These are phyloP conservation scores for Malassezia brasiliensis DNA, from an alignment of 1,284 basidiomycete genomes.

Conservation along the genomic window DNA sequence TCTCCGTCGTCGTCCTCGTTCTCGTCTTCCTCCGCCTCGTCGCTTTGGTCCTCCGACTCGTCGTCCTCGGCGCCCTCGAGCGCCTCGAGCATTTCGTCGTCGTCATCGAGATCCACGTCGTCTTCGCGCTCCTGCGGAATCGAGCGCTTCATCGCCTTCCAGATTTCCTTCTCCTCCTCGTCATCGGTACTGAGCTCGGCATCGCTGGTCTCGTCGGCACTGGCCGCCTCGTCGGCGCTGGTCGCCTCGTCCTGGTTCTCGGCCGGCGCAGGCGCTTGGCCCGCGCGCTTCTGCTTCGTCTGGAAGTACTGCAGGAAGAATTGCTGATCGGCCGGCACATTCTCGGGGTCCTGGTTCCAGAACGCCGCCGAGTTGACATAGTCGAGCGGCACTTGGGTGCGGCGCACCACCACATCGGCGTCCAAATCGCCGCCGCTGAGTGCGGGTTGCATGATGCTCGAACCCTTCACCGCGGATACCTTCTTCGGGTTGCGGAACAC, in stretches of 20 bases:
- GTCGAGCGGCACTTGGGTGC: constrained; percentile 54
- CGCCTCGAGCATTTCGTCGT: constrained; percentile 17
- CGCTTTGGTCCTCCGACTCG: constrained; percentile 27
- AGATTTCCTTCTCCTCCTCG: constrained; percentile 49
- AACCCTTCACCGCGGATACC: constrained; percentile 63
- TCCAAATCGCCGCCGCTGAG: constrained; percentile 54
- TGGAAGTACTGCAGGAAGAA: constrained; percentile 48
- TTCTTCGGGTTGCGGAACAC: constrained; percentile 97
- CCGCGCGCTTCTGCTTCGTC: constrained; percentile 33
- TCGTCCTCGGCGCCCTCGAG: constrained; percentile 1
- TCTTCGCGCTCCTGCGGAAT: constrained; percentile 13
- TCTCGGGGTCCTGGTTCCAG: constrained; percentile 62
- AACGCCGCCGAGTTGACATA: constrained; percentile 71
- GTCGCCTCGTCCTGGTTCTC: constrained; percentile 45
- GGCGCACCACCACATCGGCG: constrained; percentile 50
- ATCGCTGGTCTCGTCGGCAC: constrained; percentile 20
- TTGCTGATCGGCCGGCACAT: constrained; percentile 69
- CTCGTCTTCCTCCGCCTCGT: constrained; percentile 23
- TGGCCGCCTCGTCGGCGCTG: constrained; percentile 32
- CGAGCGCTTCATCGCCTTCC: constrained; percentile 49
- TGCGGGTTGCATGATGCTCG: constrained; percentile 72
- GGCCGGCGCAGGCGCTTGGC: constrained; percentile 10
- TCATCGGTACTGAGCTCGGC: constrained; percentile 28
- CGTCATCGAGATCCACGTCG: constrained; percentile 22
- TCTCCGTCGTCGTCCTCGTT: constrained; percentile 22